Base-by-base conservation (phyloP, 2,329 filamentous ascomycete species). In the Tolypocladium album region DNA sequence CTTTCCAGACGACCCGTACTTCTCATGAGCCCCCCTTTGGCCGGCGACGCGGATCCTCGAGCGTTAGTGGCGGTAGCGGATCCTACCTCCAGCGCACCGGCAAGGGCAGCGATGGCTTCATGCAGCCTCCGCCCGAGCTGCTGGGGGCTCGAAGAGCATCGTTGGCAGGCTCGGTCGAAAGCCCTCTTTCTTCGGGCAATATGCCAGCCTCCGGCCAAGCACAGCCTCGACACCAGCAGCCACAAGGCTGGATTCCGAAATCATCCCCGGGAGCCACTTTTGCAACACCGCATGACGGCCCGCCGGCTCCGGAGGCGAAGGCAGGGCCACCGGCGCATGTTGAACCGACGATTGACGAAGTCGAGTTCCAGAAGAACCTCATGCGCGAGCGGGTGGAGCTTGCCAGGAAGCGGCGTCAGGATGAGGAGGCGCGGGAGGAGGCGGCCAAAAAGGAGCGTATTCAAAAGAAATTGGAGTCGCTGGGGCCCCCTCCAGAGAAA, bases 11-110 rank as follows among this genome's bases (percentile, higher is more conserved):
- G 4, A 85, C 83, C 65, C 83, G 91, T 62, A 82, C 83, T 64
- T 79, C 76, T 20, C 86, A 89, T 62, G 86, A 88, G 64, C 85
- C 78, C 15, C 79, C 84, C 3, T 92, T 89, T 78, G 82, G 81
- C 43, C 86, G 92, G 64, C 86, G 92, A 62, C 87, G 93, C 63
- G 89, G 89, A 61, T 97, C 93, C 20, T 97, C 93, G 2, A 95
- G 92, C 68, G 88, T 96, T 47, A 97, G 92, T 71, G 92, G 90
- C 59, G 89, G 89, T 61, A 96, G 91, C 71, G 88, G 88, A 62
- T 81, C 83, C 43, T 83, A 86, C 64, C 81, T 82, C 66, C 83
- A 88, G 65, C 84, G 88, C 42, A 64, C 76, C 42, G 71, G 71
- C 43, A 81, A 79, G 64, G 72, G 72, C 8, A 72, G 71, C 31